Conservation (phyloP, 164 flowering plant species). For the Magnolia changhungtana region DNA sequence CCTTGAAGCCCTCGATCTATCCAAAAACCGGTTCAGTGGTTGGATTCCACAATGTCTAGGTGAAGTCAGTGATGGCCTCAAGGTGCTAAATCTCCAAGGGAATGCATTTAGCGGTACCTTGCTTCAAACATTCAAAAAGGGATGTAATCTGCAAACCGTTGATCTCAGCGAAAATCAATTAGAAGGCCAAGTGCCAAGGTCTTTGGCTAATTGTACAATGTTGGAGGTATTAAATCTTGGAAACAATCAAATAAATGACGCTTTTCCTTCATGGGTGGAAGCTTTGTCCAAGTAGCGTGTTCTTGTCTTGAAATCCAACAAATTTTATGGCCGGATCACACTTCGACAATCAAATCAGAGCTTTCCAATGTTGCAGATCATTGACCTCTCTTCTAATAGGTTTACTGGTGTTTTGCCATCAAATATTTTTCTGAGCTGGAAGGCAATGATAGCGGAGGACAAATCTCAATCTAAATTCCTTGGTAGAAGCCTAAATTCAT, state of each 20-base stretch:
- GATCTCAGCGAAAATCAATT: not conserved
- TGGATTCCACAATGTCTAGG: not conserved
- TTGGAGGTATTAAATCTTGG: no score
- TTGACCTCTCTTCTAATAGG: not conserved
- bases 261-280: no score
- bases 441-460: not conserved
- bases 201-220: not conserved
- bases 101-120: not conserved
- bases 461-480: not conserved
- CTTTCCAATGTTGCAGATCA: not conserved
- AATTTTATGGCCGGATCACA: not conserved
- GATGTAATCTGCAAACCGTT: not conserved
- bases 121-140: not conserved
- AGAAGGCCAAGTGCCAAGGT: not conserved
- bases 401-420: not conserved
- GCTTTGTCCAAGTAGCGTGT: no score
- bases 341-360: not conserved
- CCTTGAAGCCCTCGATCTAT: no score
- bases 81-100: not conserved
- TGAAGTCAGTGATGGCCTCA: not conserved
- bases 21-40: no score
- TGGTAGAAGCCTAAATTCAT: no score
- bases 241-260: no score
- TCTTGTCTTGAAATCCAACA: not conserved
- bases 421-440: not conserved